Evolutionary conservation across 2,329 filamentous ascomycete species (phyloP), one percentile per base, ranked within the genome.

Genomic region (Colletotrichum phormii): DNA sequence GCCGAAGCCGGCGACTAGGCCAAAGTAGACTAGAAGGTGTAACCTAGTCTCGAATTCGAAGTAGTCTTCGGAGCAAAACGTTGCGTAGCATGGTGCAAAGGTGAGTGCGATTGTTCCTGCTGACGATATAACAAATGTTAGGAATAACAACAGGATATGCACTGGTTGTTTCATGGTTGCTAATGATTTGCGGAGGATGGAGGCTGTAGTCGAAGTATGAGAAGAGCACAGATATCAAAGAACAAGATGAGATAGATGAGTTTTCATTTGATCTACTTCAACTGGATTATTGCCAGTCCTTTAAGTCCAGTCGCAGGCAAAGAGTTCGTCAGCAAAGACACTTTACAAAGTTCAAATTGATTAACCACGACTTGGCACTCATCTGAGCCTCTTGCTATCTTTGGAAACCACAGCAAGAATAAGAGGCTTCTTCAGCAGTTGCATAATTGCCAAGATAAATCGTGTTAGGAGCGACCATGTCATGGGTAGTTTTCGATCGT

Each of bases 11-110:
- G 68, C 60, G 29, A 75, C 64, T 6, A 75, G 51, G 6, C 58
- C 67, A n/a, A 66, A 75, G 54, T 67, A 75, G 3, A 68, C 71
- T 7, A 66, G 31, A 1, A 75, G 15, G 42, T 75, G 73, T 4
- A 75, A 13, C 0, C 73, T 63, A 2, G 73, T 75, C 15, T 75
- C 67, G 31, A 71, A 71, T 5, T 67, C 49, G 11, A 75, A 53
- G 18, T 64, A 75, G 1, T 66, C 62, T 24, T 75, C 74, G 4
- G 73, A 65, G 53, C 74, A 75, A 18, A 75, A 60, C 0, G 73
- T 71, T 1, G 73, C 29, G 46, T 75, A 75, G 22, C 74, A 75
- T 2, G 70, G 74, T 0, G 54, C 54, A 26, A 71, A 75, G 18
- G 74, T 75, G 9, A 75, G 73, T 8, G 26, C 63, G 9, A 54